Percentiles rank a stretch among this genome's conserved stretches.
Evolutionary conservation across 805 yeast genomes (phyloP).

Genomic region (Saccharomycopsis vini): DNA sequence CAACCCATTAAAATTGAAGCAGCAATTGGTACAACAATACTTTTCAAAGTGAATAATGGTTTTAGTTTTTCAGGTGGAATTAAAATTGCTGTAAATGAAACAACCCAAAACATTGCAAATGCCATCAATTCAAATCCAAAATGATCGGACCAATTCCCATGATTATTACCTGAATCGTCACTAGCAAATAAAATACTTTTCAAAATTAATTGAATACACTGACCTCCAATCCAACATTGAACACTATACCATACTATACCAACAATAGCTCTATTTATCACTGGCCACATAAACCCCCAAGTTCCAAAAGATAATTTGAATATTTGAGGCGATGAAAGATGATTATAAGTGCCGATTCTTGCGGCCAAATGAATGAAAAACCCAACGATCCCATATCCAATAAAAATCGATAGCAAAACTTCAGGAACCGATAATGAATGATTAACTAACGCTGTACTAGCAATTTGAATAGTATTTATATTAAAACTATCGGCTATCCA

Average conservation of each 20-base stretch:
- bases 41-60: conserved; percentile 75
- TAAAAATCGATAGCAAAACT: conserved; percentile 65
- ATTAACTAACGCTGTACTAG: conserved; percentile 65
- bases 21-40: conserved; percentile 69
- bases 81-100: conserved; percentile 70
- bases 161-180: conserved; percentile 30
- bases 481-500: conserved; percentile 90
- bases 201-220: conserved; percentile 71
- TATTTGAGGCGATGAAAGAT: conserved; percentile 75
- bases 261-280: conserved; percentile 79
- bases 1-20: conserved; percentile 75
- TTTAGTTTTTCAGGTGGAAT: conserved; percentile 74
- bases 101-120: conserved; percentile 75
- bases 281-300: conserved; percentile 81
- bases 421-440: conserved; percentile 71
- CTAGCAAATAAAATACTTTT: conserved; percentile 58
- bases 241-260: conserved; percentile 83
- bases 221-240: conserved; percentile 77
- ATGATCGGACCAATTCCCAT: conserved; percentile 52
- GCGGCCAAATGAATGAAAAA: conserved; percentile 59
- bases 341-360: conserved; percentile 71
- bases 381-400: conserved; percentile 66
- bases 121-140: conserved; percentile 63
- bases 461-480: conserved; percentile 85
- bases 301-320: conserved; percentile 78